Conservation (phyloP, 768 basidiomycete genomes). For the Mrakia frigida region DNA sequence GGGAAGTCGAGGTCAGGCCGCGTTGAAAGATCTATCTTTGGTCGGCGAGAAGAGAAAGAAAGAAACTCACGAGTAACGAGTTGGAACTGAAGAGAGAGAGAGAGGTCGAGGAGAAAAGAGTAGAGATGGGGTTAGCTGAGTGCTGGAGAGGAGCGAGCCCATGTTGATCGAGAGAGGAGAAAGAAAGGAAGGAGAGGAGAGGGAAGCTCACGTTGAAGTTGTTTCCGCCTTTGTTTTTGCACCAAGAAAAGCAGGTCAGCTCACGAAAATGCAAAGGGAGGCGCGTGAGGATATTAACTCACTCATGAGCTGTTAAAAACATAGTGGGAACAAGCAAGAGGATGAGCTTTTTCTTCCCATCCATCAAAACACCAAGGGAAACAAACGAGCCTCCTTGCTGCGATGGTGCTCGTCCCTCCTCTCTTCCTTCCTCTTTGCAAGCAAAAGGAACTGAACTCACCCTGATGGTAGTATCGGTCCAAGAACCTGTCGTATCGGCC, state of each 20-base stretch:
- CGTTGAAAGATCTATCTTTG: neutral
- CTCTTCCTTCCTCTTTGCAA: too few relatives aligned
- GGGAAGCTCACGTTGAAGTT: conserved; percentile 24
- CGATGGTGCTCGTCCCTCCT: neutral
- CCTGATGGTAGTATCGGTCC: conserved; percentile 32
- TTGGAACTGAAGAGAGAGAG: neutral
- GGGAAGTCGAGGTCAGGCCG: neutral
- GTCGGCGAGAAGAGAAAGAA: neutral
- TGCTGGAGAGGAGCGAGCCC: neutral
- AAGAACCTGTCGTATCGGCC: conserved; percentile 18
- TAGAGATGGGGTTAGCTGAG: neutral
- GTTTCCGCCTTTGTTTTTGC: conserved; percentile 3
- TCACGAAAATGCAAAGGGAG: neutral
- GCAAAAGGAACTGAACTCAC: conserved; percentile 2
- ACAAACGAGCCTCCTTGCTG: neutral
- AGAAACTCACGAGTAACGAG: neutral
- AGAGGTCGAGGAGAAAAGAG: neutral
- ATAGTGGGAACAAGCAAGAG: neutral
- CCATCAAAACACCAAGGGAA: neutral
- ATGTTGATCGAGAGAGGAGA: neutral
- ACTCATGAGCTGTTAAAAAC: conserved; percentile 29
- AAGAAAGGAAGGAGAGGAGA: neutral
- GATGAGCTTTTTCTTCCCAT: neutral
- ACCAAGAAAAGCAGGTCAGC: neutral
- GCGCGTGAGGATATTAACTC: neutral